phyloP scores from a whole-genome alignment of 140 eudicot species.

The Cichorium intybus region DNA sequence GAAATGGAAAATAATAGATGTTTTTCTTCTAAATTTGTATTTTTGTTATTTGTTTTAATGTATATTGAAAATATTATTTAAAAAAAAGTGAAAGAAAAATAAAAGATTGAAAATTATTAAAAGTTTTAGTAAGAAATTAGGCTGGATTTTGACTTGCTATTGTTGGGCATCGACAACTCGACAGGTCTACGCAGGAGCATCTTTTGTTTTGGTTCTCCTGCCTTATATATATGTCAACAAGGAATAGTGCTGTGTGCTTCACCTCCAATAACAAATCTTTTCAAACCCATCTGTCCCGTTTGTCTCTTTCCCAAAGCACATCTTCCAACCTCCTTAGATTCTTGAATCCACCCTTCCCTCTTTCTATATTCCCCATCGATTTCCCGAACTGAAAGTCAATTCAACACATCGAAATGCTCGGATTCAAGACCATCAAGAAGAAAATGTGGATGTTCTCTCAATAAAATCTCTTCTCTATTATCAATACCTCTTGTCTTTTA shows the following conservation, averaged over 20 bases:
- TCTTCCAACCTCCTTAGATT: slow-evolving; percentile 20
- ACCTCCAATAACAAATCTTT: slow-evolving; percentile 16
- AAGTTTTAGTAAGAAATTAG: not conserved
- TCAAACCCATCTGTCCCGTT: slow-evolving; percentile 17
- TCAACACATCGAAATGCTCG: slow-evolving; percentile 48
- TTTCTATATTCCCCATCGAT: slow-evolving; percentile 34
- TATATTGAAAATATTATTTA: too few relatives aligned
- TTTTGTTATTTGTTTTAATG: too few relatives aligned
- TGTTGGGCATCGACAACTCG: not conserved
- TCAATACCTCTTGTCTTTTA: slow-evolving; percentile 15
- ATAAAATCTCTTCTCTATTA: slow-evolving; percentile 22
- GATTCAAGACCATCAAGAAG: slow-evolving; percentile 53
- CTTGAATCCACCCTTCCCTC: slow-evolving; percentile 21
- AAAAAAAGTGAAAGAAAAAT: too few relatives aligned
- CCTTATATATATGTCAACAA: slow-evolving; percentile 11
- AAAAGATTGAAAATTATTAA: too few relatives aligned
- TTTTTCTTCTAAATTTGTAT: too few relatives aligned
- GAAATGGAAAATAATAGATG: too few relatives aligned
- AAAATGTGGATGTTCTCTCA: slow-evolving; percentile 73
- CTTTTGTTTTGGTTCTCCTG: not conserved
- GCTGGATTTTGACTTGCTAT: slow-evolving; percentile 1
- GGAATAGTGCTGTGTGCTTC: slow-evolving; percentile 14
- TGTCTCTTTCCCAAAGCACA: slow-evolving; percentile 26
- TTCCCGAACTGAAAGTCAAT: slow-evolving; percentile 24
- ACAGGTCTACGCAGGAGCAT: not conserved